A percentile compares a stretch with the other conserved stretches of the same genome.
phyloP scores from a whole-genome alignment of 306 rosid species.

The Canavalia gladiata region DNA sequence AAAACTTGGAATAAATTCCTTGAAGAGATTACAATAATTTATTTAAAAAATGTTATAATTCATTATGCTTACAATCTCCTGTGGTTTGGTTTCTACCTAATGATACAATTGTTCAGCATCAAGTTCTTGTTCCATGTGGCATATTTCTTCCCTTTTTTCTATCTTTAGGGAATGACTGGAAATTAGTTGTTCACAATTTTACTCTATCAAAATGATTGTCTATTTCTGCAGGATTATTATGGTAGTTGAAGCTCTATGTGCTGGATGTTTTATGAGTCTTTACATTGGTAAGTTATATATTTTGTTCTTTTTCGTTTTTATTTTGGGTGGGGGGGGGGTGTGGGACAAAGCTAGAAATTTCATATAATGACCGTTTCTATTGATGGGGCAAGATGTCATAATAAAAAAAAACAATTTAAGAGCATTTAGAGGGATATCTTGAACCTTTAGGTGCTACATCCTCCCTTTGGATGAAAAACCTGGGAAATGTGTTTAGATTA shows the following conservation, averaged over 20 bases:
- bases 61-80: not conserved
- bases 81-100: conserved; percentile 5
- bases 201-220: conserved; percentile 30
- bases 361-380: conserved; percentile 16
- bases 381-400: not conserved
- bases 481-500: conserved; percentile 3
- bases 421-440: not conserved
- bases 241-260: conserved; percentile 85
- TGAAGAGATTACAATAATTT: not conserved
- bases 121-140: conserved; percentile 26
- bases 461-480: conserved; percentile 2
- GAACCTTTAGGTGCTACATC: conserved; percentile 26
- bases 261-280: conserved; percentile 86
- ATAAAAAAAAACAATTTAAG: conserved; percentile 13
- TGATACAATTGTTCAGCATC: conserved; percentile 22
- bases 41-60: not conserved
- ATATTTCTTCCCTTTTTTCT: conserved; percentile 17
- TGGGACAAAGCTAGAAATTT: conserved; percentile 15
- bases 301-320: not conserved
- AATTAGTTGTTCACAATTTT: conserved; percentile 22
- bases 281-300: conserved; percentile 71
- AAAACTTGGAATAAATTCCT: not conserved
- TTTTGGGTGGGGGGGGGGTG: not conserved
- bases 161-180: conserved; percentile 11
- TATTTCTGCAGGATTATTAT: conserved; percentile 80